phyloP scores from a whole-genome alignment of 164 flowering plant genomes.

The Macadamia integrifolia region DNA sequence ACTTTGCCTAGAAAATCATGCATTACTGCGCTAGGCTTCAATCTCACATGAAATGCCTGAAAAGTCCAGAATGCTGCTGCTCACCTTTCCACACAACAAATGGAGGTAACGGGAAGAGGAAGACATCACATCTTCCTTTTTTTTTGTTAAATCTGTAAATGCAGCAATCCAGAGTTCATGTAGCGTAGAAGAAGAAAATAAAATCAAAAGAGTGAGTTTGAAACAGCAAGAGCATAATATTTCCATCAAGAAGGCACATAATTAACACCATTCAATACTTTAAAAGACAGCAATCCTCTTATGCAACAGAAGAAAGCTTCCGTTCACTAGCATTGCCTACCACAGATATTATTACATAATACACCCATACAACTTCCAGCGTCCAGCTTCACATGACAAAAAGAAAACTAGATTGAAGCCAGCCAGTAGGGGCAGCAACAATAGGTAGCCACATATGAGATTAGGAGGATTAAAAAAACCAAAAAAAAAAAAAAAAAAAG shows the following conservation, averaged over 20 bases:
- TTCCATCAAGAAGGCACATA: background rate
- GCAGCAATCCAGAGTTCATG: background rate
- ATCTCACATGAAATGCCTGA: background rate
- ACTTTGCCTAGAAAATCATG: background rate
- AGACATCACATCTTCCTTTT: conserved; percentile 4
- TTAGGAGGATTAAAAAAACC: background rate
- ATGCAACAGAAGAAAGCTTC: background rate
- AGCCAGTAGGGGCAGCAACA: background rate
- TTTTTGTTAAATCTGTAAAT: background rate
- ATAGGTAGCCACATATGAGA: background rate
- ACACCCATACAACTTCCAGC: too few species aligned
- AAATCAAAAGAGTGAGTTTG: background rate
- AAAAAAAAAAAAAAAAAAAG: background rate
- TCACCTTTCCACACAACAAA: background rate
- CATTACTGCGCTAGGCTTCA: background rate
- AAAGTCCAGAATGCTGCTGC: background rate
- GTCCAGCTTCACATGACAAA: too few species aligned
- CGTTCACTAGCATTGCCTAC: background rate
- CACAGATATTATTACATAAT: too few species aligned
- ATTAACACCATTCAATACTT: background rate
- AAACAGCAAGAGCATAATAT: background rate
- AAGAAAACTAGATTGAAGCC: background rate
- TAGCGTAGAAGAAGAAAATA: background rate
- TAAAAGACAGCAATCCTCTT: background rate
- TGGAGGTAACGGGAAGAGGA: conserved; percentile 1